Base-by-base conservation (phyloP, 2,329 filamentous ascomycete species). In the Stachybotrys echinatus region DNA sequence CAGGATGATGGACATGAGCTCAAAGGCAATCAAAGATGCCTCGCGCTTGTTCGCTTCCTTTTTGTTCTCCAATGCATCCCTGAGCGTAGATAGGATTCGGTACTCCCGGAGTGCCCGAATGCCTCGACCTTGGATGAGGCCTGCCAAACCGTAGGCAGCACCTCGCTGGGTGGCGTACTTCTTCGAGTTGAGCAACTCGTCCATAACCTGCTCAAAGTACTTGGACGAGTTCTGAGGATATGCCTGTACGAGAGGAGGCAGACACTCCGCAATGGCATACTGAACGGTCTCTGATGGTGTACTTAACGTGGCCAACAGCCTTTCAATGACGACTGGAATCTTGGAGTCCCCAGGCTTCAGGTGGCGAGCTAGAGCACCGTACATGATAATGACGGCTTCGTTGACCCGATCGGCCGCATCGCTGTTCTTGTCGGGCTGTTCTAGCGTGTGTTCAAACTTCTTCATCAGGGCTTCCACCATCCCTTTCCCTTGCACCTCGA, bases 241-340 rank as follows among this genome's bases (percentile, higher is more conserved):
- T 3, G 89, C 87, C 51, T 83, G 85, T 27, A 99, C 84, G n/a
- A 99, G 77, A 1, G 94, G 92, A 14, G 94, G 92, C 20, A 99
- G 75, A 61, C 94, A 99, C 62, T 94, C 89, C 4, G 95, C 91
- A 51, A 97, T 92, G 44, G 94, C 94, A 65, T 94, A 96, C 68
- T 99, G 94, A 2, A 99, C 94, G 17, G 89, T 92, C 68, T 99
- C 94, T 0, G 94, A 97, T 23, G 94, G 94, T 12, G 92, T 97
- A 66, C 87, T 94, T 42, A 99, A 75, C 6, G 95, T 96, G 20
- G 84, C 83, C 50, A 99, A 77, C 20, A 99, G 76, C 54, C 91
- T 84, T 58, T 92, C 86, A 47, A 99, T 85, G 43, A 99, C 94
- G 50, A 87, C 84, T 1, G 92, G 90, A 45, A 97, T 83, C 61